Evolutionary conservation across 106 monocot genomes (phyloP), one percentile per base, ranked within the genome.

Genomic region (Cymbidium sinense): DNA sequence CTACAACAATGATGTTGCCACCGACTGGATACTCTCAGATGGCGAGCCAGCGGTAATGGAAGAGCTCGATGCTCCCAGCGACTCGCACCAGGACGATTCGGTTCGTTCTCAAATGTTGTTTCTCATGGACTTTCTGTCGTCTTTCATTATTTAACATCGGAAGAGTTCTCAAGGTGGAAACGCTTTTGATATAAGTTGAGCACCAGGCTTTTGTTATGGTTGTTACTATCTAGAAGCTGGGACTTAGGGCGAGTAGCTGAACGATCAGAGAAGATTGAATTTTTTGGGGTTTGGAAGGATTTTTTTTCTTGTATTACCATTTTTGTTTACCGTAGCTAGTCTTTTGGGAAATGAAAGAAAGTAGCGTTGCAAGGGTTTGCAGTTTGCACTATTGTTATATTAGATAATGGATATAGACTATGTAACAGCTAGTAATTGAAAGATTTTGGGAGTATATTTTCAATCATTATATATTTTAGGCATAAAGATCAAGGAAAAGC

Each of bases 1-100:
- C 72, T 89, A 84, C 83, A 39, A 86, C 54, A 83, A 65, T 31
- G 83, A 52, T 17, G 76, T 19, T 36, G 83, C 31, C 31, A 73
- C 47, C 1, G 84, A 79, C 10, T 69, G 69, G 11, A 3, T 23
- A 0, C 50, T 11, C 65, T 10, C 39, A 4, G 70, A 25, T 18
- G 71, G 31, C 21, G 77, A 64, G 65, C 37, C 17, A 50, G 69
- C 52, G 70, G 79, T 28, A 28, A 21, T 29, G 36, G 80, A 61
- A 12, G 64, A 75, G 29, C 54, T 41, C 19, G 77, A 36, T 44
- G 20, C 35, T 27, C 64, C 39, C 41, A n/a, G 28, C 17, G 18
- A 55, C 4, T 18, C 28, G 15, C 20, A 8, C 39, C 52, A 55
- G 36, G 70, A 76, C 23, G 70, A 76, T 70, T 2, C 51, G 77